Conservation (phyloP, 495 filamentous ascomycete species). For the Thermothielavioides terrestris region DNA sequence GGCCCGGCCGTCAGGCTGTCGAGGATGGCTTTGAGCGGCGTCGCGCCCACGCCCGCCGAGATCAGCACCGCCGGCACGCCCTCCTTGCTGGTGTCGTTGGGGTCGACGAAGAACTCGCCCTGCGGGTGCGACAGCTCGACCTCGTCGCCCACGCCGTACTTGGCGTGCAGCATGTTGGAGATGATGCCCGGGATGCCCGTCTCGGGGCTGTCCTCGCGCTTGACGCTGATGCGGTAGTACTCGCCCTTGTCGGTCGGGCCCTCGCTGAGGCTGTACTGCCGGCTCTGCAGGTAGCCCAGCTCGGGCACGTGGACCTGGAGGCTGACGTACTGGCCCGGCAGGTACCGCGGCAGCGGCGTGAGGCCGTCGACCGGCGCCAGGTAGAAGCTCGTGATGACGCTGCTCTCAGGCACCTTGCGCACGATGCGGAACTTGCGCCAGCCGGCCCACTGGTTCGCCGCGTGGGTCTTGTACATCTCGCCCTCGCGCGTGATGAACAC, state of each 20-base stretch:
- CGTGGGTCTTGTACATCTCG: constrained; percentile 48
- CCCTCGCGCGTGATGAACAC: constrained; percentile 58
- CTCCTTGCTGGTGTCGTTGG: constrained; percentile 28
- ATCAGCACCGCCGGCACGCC: constrained; percentile 54
- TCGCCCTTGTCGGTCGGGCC: constrained; percentile 37
- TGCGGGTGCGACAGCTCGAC: constrained; percentile 59
- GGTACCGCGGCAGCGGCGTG: constrained; percentile 49
- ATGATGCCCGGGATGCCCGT: constrained; percentile 49
- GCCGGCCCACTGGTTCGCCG: constrained; percentile 44
- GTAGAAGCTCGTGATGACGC: constrained; percentile 56
- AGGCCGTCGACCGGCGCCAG: constrained; percentile 51
- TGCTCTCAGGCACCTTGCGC: constrained; percentile 50
- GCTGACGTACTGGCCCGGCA: constrained; percentile 64
- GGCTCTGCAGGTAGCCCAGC: constrained; percentile 51
- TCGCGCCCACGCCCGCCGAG: constrained; percentile 61
- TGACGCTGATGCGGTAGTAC: constrained; percentile 63
- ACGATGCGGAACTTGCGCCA: constrained; percentile 61
- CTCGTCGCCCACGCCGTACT: constrained; percentile 49
- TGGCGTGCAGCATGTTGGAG: constrained; percentile 59
- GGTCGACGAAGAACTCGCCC: constrained; percentile 58
- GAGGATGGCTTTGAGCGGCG: constrained; percentile 58
- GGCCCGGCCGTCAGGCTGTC: constrained; percentile 32
- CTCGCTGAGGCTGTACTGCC: constrained; percentile 66
- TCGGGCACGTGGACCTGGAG: constrained; percentile 49
- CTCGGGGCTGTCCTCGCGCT: constrained; percentile 48